Conservation (phyloP, 2,329 filamentous ascomycete species). For the Neofusicoccum parvum region DNA sequence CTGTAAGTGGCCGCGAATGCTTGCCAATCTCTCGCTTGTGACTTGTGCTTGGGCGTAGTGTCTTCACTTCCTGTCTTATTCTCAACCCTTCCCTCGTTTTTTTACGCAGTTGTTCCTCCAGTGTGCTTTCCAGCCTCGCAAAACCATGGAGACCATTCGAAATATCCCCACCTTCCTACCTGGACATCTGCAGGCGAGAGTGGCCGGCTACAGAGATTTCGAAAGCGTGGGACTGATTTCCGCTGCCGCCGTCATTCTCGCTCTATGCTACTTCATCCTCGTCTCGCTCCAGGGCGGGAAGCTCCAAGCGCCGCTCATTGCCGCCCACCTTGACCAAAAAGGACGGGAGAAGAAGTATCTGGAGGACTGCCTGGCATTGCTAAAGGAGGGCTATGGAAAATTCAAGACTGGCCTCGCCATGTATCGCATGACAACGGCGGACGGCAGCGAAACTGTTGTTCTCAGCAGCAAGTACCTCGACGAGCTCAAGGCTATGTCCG, state of each 20-base stretch:
- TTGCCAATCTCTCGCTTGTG: neutral
- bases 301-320: slow-evolving; percentile 13
- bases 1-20: neutral
- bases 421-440: slow-evolving; percentile 18
- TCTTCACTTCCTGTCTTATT: neutral
- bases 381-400: slow-evolving; percentile 18
- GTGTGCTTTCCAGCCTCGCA: no score
- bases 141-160: slow-evolving; percentile 15
- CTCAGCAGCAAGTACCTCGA: slow-evolving; percentile 33
- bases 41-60: neutral
- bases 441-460: slow-evolving; percentile 28
- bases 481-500: slow-evolving; percentile 36
- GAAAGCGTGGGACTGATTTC: neutral
- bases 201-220: slow-evolving; percentile 5
- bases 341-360: slow-evolving; percentile 16
- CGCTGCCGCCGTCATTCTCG: neutral
- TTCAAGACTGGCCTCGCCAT: slow-evolving; percentile 16
- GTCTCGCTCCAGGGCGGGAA: neutral
- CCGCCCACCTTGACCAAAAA: slow-evolving; percentile 7
- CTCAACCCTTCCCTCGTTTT: neutral
- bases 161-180: slow-evolving; percentile 17
- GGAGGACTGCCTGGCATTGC: neutral
- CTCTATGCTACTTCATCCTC: slow-evolving; percentile 7
- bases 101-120: no score
- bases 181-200: slow-evolving; percentile 1